Conservation (phyloP, 1,284 basidiomycete genomes). For the Apiotrichum mycotoxinovorans region DNA sequence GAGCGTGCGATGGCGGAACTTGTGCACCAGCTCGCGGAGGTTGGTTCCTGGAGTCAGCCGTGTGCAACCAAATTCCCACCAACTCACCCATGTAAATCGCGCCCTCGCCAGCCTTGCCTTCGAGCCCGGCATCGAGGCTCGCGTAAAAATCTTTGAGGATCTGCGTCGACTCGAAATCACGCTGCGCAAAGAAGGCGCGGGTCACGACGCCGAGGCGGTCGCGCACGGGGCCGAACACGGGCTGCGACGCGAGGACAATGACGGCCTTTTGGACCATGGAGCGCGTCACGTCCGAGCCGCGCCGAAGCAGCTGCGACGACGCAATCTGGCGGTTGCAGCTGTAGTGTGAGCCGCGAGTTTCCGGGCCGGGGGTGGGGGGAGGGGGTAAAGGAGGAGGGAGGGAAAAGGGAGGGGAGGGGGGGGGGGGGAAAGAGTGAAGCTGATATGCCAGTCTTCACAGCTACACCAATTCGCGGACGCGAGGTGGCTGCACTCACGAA, state of each 20-base stretch:
- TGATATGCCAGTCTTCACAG: slow-evolving; percentile 7
- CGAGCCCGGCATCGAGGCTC: slow-evolving; percentile 59
- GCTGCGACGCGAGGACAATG: slow-evolving; percentile 85
- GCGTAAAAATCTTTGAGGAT: slow-evolving; percentile 79
- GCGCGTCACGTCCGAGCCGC: slow-evolving; percentile 82
- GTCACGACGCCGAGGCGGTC: slow-evolving; percentile 97
- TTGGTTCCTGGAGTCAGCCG: slow-evolving; percentile 63
- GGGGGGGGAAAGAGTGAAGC: not conserved
- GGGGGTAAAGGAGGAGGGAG: slow-evolving; percentile 14
- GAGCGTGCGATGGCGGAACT: slow-evolving; percentile 90
- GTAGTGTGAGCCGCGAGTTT: slow-evolving; percentile 19
- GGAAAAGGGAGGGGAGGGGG: too few relatives aligned
- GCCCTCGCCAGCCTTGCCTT: slow-evolving; percentile 42
- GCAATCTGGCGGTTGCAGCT: slow-evolving; percentile 96
- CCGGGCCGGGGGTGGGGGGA: too few relatives aligned
- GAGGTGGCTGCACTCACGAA: slow-evolving; percentile 63
- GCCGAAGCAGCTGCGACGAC: slow-evolving; percentile 72
- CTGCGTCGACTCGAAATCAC: slow-evolving; percentile 76
- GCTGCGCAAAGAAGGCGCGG: slow-evolving; percentile 79
- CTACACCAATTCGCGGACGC: too few relatives aligned
- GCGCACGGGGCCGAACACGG: slow-evolving; percentile 61
- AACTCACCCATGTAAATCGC: slow-evolving; percentile 48
- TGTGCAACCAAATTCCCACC: not conserved
- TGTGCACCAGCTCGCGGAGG: slow-evolving; percentile 86
- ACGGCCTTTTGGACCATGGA: slow-evolving; percentile 98